Evolutionary conservation across 164 flowering plant genomes (phyloP).

Genomic region (Stephania japonica): DNA sequence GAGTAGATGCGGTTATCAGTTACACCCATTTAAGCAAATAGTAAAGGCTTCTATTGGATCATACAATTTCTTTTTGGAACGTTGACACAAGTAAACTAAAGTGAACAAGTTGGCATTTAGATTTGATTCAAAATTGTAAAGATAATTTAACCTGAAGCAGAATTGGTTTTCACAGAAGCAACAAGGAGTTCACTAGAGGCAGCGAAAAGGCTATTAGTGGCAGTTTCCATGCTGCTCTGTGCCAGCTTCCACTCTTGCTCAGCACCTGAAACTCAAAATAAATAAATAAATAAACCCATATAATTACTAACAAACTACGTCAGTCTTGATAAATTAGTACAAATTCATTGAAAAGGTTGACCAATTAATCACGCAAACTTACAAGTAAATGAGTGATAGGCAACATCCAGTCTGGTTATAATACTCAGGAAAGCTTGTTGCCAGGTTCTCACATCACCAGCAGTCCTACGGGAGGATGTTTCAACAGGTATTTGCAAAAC

Average conservation of each 20-base stretch:
- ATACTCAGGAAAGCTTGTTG: conserved; percentile 75
- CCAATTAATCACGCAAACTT: conserved; percentile 23
- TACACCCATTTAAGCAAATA: background rate
- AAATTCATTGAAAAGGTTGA: background rate
- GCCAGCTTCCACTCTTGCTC: conserved; percentile 91
- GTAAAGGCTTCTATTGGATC: background rate
- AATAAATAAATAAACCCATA: conserved; percentile 4
- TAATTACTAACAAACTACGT: conserved; percentile 3
- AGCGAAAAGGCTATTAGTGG: conserved; percentile 59
- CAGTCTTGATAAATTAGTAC: background rate
- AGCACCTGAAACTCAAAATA: conserved; percentile 40
- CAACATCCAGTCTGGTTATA: conserved; percentile 65
- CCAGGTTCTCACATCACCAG: conserved; percentile 70
- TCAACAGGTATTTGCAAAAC: conserved; percentile 43
- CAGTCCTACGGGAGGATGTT: conserved; percentile 27
- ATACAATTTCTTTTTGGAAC: background rate
- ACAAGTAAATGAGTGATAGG: conserved; percentile 80
- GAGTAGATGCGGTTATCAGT: conserved; percentile 2
- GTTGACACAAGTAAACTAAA: background rate
- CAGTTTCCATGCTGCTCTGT: conserved; percentile 77
- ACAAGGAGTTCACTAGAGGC: conserved; percentile 65
- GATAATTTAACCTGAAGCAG: conserved; percentile 66
- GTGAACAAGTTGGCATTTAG: background rate
- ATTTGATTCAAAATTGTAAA: background rate
- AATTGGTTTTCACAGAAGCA: conserved; percentile 72